phyloP scores from a whole-genome alignment of 768 basidiomycete species.

The Amanita thiersii region DNA sequence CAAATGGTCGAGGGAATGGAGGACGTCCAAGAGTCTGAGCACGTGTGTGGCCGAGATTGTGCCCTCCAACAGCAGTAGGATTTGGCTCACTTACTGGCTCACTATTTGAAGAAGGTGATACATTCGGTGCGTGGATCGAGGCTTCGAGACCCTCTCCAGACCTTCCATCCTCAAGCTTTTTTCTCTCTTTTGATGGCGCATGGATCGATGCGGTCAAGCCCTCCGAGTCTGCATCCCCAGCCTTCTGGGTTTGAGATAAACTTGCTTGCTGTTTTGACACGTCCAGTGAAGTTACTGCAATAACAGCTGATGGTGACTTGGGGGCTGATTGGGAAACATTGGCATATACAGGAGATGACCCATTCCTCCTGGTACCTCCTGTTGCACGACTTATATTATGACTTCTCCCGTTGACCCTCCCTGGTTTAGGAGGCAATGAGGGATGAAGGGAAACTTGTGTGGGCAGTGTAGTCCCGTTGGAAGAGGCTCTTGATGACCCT shows the following conservation, averaged over 20 bases:
- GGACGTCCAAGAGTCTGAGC: conserved; percentile 50
- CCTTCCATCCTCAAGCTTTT: conserved; percentile 4
- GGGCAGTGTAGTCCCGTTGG: background rate
- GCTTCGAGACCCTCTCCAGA: conserved; percentile 28
- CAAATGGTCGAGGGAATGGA: conserved; percentile 18
- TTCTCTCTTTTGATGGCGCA: conserved; percentile 6
- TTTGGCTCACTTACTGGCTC: conserved; percentile 19
- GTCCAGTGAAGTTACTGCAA: background rate
- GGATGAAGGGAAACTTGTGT: conserved; percentile 12
- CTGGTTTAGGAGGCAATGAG: conserved; percentile 14
- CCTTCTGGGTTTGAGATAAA: background rate
- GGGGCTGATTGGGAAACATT: too few species aligned
- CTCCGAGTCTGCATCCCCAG: background rate
- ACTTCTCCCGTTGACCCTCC: conserved; percentile 8
- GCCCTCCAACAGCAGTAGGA: conserved; percentile 19
- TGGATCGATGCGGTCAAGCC: conserved; percentile 13
- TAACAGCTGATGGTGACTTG: too few species aligned
- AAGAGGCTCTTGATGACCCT: background rate
- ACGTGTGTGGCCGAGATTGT: conserved; percentile 37
- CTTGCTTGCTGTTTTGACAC: background rate
- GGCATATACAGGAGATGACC: background rate
- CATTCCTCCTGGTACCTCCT: conserved; percentile 18
- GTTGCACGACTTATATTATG: conserved; percentile 10
- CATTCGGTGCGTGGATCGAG: conserved; percentile 51
- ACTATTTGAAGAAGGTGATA: conserved; percentile 31